These are phyloP conservation scores for Ocimum tenuiflorum DNA, from an alignment of 257 asterid genomes.

Conservation along the genomic window DNA sequence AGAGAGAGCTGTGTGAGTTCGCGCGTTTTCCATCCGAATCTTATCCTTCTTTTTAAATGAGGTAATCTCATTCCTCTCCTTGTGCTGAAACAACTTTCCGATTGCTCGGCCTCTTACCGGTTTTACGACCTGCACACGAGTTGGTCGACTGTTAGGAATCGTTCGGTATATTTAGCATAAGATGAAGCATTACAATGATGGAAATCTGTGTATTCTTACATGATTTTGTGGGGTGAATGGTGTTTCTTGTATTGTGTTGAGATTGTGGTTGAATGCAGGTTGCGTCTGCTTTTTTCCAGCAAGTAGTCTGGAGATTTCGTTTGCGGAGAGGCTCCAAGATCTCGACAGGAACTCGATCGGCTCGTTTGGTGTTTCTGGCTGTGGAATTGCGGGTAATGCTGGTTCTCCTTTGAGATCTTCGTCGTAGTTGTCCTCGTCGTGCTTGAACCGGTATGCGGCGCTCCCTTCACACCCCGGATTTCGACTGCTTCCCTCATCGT, in stretches of 20 bases:
- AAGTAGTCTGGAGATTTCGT: conserved; percentile 62
- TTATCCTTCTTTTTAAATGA: conserved; percentile 62
- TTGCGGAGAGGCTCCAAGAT: conserved; percentile 79
- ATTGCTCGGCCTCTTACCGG: conserved; percentile 33
- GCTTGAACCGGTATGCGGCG: conserved; percentile 36
- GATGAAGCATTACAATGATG: background rate
- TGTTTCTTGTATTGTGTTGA: conserved; percentile 29
- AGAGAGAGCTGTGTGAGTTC: conserved; percentile 50
- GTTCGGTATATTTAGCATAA: background rate
- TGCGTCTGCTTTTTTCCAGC: conserved; percentile 41
- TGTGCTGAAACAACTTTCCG: conserved; percentile 60
- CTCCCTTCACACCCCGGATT: conserved; percentile 33
- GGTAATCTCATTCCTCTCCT: conserved; percentile 24
- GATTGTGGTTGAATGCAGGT: conserved; percentile 31
- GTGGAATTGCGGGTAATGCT: conserved; percentile 46
- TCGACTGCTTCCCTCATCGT: conserved; percentile 19
- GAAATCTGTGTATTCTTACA: conserved; percentile 32
- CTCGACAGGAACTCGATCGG: conserved; percentile 84
- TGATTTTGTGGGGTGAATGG: conserved; percentile 10
- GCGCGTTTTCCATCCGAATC: conserved; percentile 62
- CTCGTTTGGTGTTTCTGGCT: conserved; percentile 76
- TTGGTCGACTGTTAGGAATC: background rate
- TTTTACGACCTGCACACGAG: conserved; percentile 29
- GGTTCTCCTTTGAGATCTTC: conserved; percentile 23
- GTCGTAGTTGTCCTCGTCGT: conserved; percentile 35